A percentile compares a stretch with the other conserved stretches of the same genome.
These are phyloP conservation scores for Rhypophila decipiens DNA, from an alignment of 495 filamentous ascomycete genomes.

Conservation along the genomic window DNA sequence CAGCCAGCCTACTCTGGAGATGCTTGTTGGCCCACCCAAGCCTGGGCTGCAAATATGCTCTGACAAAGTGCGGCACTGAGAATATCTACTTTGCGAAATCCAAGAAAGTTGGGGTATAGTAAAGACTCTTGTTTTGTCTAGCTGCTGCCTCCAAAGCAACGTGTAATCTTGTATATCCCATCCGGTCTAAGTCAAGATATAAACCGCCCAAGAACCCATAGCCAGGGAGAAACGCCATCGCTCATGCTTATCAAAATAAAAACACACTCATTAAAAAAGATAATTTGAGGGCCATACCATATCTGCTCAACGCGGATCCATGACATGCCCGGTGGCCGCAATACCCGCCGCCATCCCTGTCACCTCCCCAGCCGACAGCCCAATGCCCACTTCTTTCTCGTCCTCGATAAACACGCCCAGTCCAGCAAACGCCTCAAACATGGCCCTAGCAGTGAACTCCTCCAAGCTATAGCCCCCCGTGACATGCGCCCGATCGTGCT, in stretches of 20 bases:
- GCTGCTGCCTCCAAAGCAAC: no score
- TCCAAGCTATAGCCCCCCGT: constrained; percentile 77
- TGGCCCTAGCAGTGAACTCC: constrained; percentile 71
- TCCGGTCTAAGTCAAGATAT: background rate
- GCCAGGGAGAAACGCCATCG: background rate
- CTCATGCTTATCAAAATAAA: background rate
- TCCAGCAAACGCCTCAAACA: constrained; percentile 87
- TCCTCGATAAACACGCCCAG: constrained; percentile 76
- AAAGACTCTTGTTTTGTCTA: no score
- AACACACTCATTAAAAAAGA: background rate
- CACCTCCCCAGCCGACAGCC: constrained; percentile 20
- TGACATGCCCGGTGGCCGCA: constrained; percentile 32
- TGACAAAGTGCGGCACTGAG: no score
- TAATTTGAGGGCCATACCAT: background rate
- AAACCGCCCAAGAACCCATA: no score
- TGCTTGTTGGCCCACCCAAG: no score
- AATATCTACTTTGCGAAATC: no score
- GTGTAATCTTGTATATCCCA: no score
- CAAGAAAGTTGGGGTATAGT: no score
- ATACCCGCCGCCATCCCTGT: constrained; percentile 28
- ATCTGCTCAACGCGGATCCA: constrained; percentile 35
- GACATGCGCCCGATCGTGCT: constrained; percentile 32
- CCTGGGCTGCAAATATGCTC: no score
- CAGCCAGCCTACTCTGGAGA: no score
- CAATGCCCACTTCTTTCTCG: constrained; percentile 48